phyloP scores from a whole-genome alignment of 2,329 filamentous ascomycete species.

The Aspergillus fijiensis region DNA sequence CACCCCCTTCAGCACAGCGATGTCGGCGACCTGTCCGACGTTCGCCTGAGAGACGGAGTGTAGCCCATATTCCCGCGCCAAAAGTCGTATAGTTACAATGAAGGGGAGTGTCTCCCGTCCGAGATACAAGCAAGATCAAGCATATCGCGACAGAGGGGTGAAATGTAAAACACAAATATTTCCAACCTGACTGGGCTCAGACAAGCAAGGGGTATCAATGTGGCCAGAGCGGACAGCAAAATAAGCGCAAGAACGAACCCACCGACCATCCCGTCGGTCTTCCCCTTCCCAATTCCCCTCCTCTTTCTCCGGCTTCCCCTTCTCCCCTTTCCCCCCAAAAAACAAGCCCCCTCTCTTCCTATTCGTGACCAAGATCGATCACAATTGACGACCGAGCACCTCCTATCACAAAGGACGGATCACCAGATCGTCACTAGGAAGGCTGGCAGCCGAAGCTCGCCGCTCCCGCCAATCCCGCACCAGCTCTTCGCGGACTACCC shows the following conservation, averaged over 20 bases:
- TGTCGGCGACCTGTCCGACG: neutral
- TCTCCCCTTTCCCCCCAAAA: neutral
- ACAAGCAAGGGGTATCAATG: constrained; percentile 5
- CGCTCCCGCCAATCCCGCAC: constrained; percentile 64
- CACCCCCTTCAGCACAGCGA: neutral
- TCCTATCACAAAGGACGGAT: constrained; percentile 3
- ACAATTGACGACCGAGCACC: neutral
- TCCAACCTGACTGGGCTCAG: constrained; percentile 3
- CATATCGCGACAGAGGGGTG: neutral
- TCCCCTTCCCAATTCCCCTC: neutral
- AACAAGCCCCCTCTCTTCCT: neutral
- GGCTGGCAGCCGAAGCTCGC: constrained; percentile 18
- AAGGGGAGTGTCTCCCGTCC: neutral
- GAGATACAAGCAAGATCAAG: neutral
- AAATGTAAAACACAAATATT: neutral
- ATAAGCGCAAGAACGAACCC: constrained; percentile 5
- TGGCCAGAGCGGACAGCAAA: constrained; percentile 8
- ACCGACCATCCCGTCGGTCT: constrained; percentile 19
- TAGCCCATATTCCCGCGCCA: neutral
- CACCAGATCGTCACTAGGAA: constrained; percentile 22
- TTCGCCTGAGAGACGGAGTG: neutral
- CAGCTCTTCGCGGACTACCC: constrained; percentile 76
- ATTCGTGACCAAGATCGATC: neutral
- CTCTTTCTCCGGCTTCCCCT: neutral
- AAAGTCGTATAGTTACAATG: neutral